These are phyloP conservation scores for Lachnum nothofagi DNA, from an alignment of 2,329 filamentous ascomycete species.

Conservation along the genomic window DNA sequence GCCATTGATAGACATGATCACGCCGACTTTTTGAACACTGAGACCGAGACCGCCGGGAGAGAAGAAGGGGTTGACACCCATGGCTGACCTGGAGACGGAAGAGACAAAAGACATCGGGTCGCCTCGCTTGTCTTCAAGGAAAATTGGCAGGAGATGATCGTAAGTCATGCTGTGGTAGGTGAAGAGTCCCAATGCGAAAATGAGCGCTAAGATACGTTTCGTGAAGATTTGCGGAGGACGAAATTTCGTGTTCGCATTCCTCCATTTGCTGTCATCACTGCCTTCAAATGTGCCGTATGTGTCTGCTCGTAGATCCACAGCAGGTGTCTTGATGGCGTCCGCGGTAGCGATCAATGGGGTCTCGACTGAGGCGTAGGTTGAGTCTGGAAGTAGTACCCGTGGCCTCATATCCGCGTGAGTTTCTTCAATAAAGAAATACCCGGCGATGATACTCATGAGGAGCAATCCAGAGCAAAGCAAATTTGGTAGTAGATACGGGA, in stretches of 20 bases:
- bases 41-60: conserved; percentile 59
- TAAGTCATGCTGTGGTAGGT: conserved; percentile 95
- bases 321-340: conserved; percentile 66
- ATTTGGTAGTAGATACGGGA: conserved; percentile 87
- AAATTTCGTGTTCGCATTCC: conserved; percentile 28
- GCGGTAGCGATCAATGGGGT: conserved; percentile 73
- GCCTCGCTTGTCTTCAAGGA: conserved; percentile 71
- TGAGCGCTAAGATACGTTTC: conserved; percentile 65
- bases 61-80: conserved; percentile 43
- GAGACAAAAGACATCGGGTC: conserved; percentile 27
- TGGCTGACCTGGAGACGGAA: conserved; percentile 13
- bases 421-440: conserved; percentile 78
- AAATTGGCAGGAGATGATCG: conserved; percentile 87
- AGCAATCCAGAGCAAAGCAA: conserved; percentile 73
- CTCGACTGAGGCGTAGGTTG: conserved; percentile 45
- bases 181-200: conserved; percentile 81
- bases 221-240: conserved; percentile 47
- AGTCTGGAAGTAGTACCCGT: conserved; percentile 41
- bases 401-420: conserved; percentile 80
- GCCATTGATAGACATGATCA: conserved; percentile 56
- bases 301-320: conserved; percentile 69
- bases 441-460: conserved; percentile 70
- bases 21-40: conserved; percentile 56
- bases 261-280: conserved; percentile 28
- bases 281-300: conserved; percentile 67